Base-by-base conservation (phyloP, 2,329 filamentous ascomycete species). In the Xylariales sp. region DNA sequence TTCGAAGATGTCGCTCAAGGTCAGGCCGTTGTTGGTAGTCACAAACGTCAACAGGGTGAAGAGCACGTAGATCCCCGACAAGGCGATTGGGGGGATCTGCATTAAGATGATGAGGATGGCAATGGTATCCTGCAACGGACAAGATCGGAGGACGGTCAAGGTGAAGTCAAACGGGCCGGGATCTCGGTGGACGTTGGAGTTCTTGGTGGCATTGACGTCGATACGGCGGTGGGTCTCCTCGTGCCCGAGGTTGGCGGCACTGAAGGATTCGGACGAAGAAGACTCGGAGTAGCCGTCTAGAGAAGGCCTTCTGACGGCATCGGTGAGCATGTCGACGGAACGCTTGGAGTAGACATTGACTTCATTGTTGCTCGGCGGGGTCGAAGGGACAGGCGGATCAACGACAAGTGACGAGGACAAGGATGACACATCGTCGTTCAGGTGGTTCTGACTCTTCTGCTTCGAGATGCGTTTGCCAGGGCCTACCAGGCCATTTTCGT, bases 101-200 rank as follows among this genome's bases (percentile, higher is more conserved):
- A 96, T 86, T 52, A 97, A 79, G 55, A 96, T 86, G 66, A 96
- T 95, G 62, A 97, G 81, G 57, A 97, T 95, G 60, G 91, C 89
- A 66, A 96, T 88, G 46, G 91, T 95, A 68, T 97, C 91, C 68
- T 88, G 86, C 59, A 95, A 81, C 40, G 91, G 91, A 56, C 90
- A 91, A 39, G 89, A 88, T 56, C 82, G 82, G 61, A 97, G 79
- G 55, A 97, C 91, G 42, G 89, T 95, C 52, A 87, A 78, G 49
- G 86, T 84, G 50, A 94, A 73, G 54, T 86, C 82, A 52, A 95
- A 68, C 35, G 86, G 80, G 45, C 85, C 85, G 41, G 81, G 72
- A 59, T 85, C 80, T 52, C 82, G 82, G 57, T 86, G 84, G 41
- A 84, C 74, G 45, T 82, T 74, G 51, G 74, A 71, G 53, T 84